phyloP scores from a whole-genome alignment of 768 basidiomycete species.

The Psilocybe tampanensis region DNA sequence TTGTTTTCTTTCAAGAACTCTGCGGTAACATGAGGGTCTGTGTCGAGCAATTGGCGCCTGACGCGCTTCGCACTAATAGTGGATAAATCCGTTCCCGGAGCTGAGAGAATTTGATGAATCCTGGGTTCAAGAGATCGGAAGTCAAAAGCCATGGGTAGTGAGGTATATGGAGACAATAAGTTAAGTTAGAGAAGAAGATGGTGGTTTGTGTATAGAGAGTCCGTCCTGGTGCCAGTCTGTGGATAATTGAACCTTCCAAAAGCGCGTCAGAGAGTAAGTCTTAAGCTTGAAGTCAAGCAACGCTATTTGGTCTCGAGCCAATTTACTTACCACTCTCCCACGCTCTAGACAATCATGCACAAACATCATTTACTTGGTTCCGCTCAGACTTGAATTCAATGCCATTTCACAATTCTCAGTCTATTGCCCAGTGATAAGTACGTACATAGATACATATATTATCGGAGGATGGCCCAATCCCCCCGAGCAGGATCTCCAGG shows the following conservation, averaged over 20 bases:
- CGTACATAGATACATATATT: slow-evolving; percentile 22
- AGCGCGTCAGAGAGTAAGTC: slow-evolving; percentile 9
- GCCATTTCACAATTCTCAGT: too few relatives aligned
- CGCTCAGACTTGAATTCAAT: neutral
- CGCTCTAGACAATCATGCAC: slow-evolving; percentile 10
- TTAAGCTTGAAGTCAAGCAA: neutral
- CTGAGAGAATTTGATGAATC: slow-evolving; percentile 71
- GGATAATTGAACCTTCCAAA: slow-evolving; percentile 2
- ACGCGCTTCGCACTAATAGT: slow-evolving; percentile 91
- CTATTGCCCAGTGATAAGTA: neutral
- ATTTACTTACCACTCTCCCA: neutral
- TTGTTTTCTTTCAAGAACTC: slow-evolving; percentile 70
- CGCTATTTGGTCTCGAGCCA: slow-evolving; percentile 12
- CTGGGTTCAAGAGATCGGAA: slow-evolving; percentile 56
- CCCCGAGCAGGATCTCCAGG: slow-evolving; percentile 64
- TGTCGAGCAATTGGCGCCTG: slow-evolving; percentile 66
- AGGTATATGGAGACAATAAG: slow-evolving; percentile 26
- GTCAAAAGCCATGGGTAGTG: slow-evolving; percentile 50
- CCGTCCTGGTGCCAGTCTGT: slow-evolving; percentile 13
- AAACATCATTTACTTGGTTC: slow-evolving; percentile 6
- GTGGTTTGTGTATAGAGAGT: slow-evolving; percentile 1
- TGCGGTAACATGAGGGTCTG: slow-evolving; percentile 53
- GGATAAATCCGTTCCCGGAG: slow-evolving; percentile 74
- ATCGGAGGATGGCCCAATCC: slow-evolving; percentile 68
- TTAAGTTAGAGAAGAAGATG: slow-evolving; percentile 17